Conservation (phyloP, 768 basidiomycete genomes). For the Lactarius pseudohatsudake region DNA sequence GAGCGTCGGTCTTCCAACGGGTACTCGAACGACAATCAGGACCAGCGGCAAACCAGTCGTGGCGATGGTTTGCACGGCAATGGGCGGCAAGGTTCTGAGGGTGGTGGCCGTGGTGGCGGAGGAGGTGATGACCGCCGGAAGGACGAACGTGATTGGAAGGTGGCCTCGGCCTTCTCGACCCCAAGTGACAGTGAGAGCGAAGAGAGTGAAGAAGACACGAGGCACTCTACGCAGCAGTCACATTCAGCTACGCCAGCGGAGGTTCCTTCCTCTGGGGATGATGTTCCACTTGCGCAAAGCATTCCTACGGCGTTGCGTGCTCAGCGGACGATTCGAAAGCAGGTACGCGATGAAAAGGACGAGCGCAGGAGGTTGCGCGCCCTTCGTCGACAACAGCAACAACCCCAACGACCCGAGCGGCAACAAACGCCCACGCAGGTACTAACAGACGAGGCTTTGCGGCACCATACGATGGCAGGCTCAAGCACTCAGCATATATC, state of each 20-base stretch:
- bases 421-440: constrained; percentile 7
- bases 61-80: constrained; percentile 35
- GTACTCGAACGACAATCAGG: constrained; percentile 25
- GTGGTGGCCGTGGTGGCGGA: constrained; percentile 31
- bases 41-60: constrained; percentile 30
- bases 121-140: constrained; percentile 43
- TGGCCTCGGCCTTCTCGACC: constrained; percentile 34
- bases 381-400: constrained; percentile 28
- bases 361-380: constrained; percentile 44
- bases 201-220: constrained; percentile 43
- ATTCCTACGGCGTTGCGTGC: constrained; percentile 83
- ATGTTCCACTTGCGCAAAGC: constrained; percentile 78
- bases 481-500: neutral
- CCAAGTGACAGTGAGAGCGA: constrained; percentile 39
- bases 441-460: neutral
- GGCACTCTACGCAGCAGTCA: constrained; percentile 8
- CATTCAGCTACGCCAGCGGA: constrained; percentile 20
- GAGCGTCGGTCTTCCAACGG: constrained; percentile 13
- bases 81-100: constrained; percentile 21
- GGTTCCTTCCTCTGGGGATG: constrained; percentile 39
- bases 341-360: constrained; percentile 68
- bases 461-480: constrained; percentile 1
- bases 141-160: constrained; percentile 36
- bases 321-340: constrained; percentile 73
- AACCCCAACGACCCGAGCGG: neutral